Conservation (phyloP, 306 rosid species). For the Phaseolus lunatus region DNA sequence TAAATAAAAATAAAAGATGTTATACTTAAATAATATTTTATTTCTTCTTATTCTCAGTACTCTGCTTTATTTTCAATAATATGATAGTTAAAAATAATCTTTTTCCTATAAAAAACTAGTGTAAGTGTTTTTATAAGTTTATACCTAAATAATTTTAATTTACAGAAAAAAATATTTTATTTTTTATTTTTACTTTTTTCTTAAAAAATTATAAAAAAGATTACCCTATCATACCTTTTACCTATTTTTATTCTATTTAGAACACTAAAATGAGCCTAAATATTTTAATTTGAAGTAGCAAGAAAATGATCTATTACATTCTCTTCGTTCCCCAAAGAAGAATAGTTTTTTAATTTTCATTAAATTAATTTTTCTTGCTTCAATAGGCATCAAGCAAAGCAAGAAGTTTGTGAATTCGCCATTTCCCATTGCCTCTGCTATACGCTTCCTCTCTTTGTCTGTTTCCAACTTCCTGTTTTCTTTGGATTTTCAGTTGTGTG, state of each 20-base stretch:
- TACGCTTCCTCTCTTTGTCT: not conserved
- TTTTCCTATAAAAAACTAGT: too few species aligned
- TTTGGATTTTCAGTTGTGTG: not conserved
- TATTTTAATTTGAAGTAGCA: not conserved
- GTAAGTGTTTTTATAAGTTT: too few species aligned
- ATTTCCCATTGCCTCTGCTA: not conserved
- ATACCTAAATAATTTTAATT: too few species aligned
- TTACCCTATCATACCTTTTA: too few species aligned
- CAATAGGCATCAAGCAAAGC: not conserved
- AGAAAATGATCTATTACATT: not conserved
- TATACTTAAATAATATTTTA: too few species aligned
- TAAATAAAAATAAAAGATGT: too few species aligned
- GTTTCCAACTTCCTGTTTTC: not conserved
- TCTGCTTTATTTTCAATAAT: too few species aligned
- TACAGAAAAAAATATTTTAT: too few species aligned
- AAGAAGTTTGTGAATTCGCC: not conserved
- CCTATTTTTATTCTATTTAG: too few species aligned
- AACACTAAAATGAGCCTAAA: not conserved
- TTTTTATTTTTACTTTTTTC: too few species aligned
- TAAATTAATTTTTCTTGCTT: not conserved
- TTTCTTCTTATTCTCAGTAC: not conserved
- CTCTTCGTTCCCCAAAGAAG: not conserved
- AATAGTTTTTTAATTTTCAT: not conserved
- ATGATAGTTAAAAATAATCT: too few species aligned
- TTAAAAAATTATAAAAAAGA: too few species aligned